Percentiles rank a stretch among this genome's conserved stretches.
These are phyloP conservation scores for Ustilago hordei DNA, from an alignment of 1,284 basidiomycete species.

Conservation along the genomic window DNA sequence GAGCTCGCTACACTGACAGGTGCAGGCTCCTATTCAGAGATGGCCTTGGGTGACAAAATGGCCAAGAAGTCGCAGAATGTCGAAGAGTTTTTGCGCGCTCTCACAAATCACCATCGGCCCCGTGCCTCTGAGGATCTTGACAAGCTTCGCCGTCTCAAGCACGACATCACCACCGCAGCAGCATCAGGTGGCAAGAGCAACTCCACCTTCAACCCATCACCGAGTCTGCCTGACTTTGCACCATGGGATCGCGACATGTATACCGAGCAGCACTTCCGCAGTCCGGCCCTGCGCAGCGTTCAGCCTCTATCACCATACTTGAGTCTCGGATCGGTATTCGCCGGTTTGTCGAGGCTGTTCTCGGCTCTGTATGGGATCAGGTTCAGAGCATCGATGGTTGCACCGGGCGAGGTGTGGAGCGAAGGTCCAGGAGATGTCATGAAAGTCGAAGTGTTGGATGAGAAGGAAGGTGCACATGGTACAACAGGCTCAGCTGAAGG, in stretches of 20 bases:
- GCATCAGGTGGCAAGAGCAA: constrained; percentile 1
- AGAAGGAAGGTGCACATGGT: constrained; percentile 76
- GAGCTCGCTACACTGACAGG: constrained; percentile 66
- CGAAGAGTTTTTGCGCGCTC: constrained; percentile 57
- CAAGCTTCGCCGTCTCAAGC: constrained; percentile 56
- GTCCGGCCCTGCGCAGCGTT: constrained; percentile 36
- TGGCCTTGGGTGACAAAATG: constrained; percentile 68
- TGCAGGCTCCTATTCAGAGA: constrained; percentile 59
- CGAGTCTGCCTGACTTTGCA: constrained; percentile 24
- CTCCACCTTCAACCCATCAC: constrained; percentile 22
- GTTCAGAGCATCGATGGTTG: constrained; percentile 56
- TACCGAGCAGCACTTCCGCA: constrained; percentile 57
- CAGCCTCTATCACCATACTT: constrained; percentile 64
- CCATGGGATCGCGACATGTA: constrained; percentile 68
- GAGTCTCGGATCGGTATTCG: constrained; percentile 65
- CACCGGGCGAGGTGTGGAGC: constrained; percentile 88
- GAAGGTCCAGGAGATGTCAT: constrained; percentile 76
- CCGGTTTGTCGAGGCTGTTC: constrained; percentile 64
- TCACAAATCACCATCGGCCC: constrained; percentile 59
- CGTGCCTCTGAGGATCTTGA: constrained; percentile 51
- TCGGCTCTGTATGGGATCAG: constrained; percentile 64
- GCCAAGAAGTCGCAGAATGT: constrained; percentile 62
- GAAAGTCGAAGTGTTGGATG: constrained; percentile 91
- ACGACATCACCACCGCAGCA: neutral
- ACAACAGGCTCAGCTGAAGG: constrained; percentile 31